phyloP scores from a whole-genome alignment of 805 yeast genomes.

The Yamadazyma tumulicola region DNA sequence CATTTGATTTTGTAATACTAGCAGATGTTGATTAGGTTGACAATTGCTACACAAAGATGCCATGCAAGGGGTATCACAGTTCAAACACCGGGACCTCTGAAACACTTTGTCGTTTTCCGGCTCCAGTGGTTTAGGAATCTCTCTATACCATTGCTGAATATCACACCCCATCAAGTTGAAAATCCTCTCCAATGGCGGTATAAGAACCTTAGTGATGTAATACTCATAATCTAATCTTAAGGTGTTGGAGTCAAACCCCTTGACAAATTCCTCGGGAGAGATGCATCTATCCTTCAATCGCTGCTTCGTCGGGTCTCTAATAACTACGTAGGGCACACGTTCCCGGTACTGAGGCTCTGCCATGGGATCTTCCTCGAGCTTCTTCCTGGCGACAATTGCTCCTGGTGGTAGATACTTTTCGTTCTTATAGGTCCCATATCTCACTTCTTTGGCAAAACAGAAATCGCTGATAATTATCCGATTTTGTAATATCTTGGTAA shows the following conservation, averaged over 20 bases:
- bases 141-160: slow-evolving; percentile 69
- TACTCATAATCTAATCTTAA: slow-evolving; percentile 73
- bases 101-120: background rate
- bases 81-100: slow-evolving; percentile 16
- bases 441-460: slow-evolving; percentile 88
- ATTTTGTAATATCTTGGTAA: slow-evolving; percentile 60
- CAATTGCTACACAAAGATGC: slow-evolving; percentile 8
- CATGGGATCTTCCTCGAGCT: slow-evolving; percentile 60
- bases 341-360: slow-evolving; percentile 86
- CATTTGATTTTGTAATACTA: slow-evolving; percentile 3
- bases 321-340: slow-evolving; percentile 82
- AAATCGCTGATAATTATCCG: slow-evolving; percentile 74
- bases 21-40: background rate
- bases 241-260: slow-evolving; percentile 25
- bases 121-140: slow-evolving; percentile 46
- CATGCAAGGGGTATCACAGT: slow-evolving; percentile 16
- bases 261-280: slow-evolving; percentile 71
- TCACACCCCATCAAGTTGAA: slow-evolving; percentile 83
- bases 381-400: slow-evolving; percentile 71
- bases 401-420: slow-evolving; percentile 83
- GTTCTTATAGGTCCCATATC: slow-evolving; percentile 76
- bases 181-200: slow-evolving; percentile 87
- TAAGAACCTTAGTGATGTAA: slow-evolving; percentile 75
- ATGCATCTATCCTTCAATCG: slow-evolving; percentile 74
- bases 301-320: slow-evolving; percentile 51